These are phyloP conservation scores for Fusarium penzigii DNA, from an alignment of 2,329 filamentous ascomycete genomes.

Conservation along the genomic window DNA sequence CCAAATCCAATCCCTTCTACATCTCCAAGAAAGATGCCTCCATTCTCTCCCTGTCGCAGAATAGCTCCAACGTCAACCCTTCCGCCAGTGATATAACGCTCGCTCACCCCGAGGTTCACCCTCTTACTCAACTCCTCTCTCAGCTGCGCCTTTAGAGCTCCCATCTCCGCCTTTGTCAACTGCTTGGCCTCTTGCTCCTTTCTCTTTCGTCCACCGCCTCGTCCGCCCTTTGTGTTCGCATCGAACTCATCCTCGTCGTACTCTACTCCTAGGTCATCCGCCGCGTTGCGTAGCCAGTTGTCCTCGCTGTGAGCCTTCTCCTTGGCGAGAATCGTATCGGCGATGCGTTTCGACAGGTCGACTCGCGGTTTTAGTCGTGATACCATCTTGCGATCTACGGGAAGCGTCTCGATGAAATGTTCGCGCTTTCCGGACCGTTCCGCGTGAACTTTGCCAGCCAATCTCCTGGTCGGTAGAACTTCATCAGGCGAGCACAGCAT, in stretches of 20 bases:
- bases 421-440: slow-evolving; percentile 53
- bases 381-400: slow-evolving; percentile 80
- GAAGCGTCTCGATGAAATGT: slow-evolving; percentile 76
- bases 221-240: slow-evolving; percentile 67
- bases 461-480: slow-evolving; percentile 76
- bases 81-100: slow-evolving; percentile 80
- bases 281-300: slow-evolving; percentile 78
- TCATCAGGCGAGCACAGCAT: slow-evolving; percentile 91
- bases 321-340: slow-evolving; percentile 81
- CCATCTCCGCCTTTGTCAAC: slow-evolving; percentile 74
- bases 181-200: slow-evolving; percentile 71
- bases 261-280: slow-evolving; percentile 90
- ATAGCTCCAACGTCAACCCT: slow-evolving; percentile 80
- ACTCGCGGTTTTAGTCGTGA: slow-evolving; percentile 75
- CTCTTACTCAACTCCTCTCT: slow-evolving; percentile 68
- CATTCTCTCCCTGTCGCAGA: slow-evolving; percentile 59
- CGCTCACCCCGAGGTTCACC: slow-evolving; percentile 86
- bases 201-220: slow-evolving; percentile 71
- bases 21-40: slow-evolving; percentile 38
- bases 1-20: slow-evolving; percentile 41
- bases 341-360: slow-evolving; percentile 80
- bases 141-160: slow-evolving; percentile 69
- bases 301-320: slow-evolving; percentile 84
- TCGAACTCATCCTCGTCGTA: slow-evolving; percentile 90
- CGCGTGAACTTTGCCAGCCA: slow-evolving; percentile 87